Conservation (phyloP, 2,329 filamentous ascomycete genomes). For the Verticillium longisporum region DNA sequence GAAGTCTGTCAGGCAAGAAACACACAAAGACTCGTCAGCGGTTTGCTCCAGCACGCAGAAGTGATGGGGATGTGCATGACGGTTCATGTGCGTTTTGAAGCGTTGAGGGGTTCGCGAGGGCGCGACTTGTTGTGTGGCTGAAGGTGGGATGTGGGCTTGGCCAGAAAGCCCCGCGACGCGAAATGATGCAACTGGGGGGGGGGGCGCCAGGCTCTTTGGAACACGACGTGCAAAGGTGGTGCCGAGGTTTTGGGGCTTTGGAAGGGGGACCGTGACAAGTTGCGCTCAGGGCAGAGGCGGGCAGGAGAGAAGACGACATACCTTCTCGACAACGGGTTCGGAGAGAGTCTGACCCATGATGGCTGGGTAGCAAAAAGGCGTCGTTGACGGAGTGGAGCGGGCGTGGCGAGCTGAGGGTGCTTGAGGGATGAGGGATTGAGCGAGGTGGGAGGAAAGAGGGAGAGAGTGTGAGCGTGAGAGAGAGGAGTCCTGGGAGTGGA, state of each 20-base stretch:
- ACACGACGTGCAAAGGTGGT: not conserved
- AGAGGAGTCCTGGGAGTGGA: not conserved
- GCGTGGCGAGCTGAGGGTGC: slow-evolving; percentile 1
- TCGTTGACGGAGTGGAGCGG: slow-evolving; percentile 15
- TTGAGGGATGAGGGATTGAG: not conserved
- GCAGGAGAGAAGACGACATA: slow-evolving; percentile 35
- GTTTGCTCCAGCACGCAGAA: not conserved
- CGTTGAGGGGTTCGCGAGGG: not conserved
- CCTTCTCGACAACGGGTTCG: slow-evolving; percentile 98
- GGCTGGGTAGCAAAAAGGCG: slow-evolving; percentile 18
- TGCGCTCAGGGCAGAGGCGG: not conserved
- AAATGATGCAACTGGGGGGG: not conserved
- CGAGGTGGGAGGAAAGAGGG: not conserved
- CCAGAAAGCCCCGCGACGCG: not conserved
- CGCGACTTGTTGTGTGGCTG: not conserved
- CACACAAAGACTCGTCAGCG: slow-evolving; percentile 8
- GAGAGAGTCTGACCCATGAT: slow-evolving; percentile 98
- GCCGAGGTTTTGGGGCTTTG: not conserved
- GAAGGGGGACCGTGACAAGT: not conserved
- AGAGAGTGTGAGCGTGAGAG: too few species aligned
- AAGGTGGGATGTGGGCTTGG: not conserved
- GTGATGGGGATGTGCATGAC: too few species aligned
- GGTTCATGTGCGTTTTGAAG: too few species aligned
- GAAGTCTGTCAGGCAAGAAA: slow-evolving; percentile 58
- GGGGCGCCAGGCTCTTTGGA: not conserved